phyloP scores from a whole-genome alignment of 768 basidiomycete genomes.

The Lentinula detonsa region DNA sequence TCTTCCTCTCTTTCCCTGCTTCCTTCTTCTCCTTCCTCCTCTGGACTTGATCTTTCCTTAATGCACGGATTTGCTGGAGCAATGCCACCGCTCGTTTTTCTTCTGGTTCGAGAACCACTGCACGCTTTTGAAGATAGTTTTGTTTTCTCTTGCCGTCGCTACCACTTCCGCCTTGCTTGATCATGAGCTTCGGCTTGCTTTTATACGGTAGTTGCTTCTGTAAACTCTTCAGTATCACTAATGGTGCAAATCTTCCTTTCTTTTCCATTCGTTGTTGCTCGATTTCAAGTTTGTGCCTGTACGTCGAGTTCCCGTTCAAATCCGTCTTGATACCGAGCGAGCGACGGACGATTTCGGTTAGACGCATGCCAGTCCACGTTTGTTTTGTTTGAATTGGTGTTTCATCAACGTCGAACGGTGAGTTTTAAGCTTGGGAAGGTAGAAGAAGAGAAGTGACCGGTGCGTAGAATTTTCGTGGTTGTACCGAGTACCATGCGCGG shows the following conservation, averaged over 20 bases:
- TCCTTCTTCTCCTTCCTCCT: slow-evolving; percentile 81
- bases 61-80: slow-evolving; percentile 87
- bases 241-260: slow-evolving; percentile 62
- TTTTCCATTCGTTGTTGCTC: slow-evolving; percentile 53
- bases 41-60: slow-evolving; percentile 82
- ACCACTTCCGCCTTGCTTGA: slow-evolving; percentile 41
- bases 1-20: slow-evolving; percentile 61
- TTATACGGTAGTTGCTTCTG: slow-evolving; percentile 89
- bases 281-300: slow-evolving; percentile 55
- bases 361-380: slow-evolving; percentile 91
- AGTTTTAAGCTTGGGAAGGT: slow-evolving; percentile 32
- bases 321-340: slow-evolving; percentile 82
- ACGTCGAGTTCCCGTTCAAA: slow-evolving; percentile 76
- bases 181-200: slow-evolving; percentile 83
- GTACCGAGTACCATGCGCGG: slow-evolving; percentile 93
- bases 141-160: slow-evolving; percentile 24
- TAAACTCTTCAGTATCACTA: slow-evolving; percentile 85
- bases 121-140: slow-evolving; percentile 93
- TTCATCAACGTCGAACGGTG: slow-evolving; percentile 28
- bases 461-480: slow-evolving; percentile 95
- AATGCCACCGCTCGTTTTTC: slow-evolving; percentile 90
- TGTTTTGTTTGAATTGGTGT: slow-evolving; percentile 33
- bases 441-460: slow-evolving; percentile 89
- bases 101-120: slow-evolving; percentile 92
- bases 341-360: slow-evolving; percentile 89